Evolutionary conservation across 2,329 filamentous ascomycete species (phyloP).

Genomic region (Thermochaetoides dissita): DNA sequence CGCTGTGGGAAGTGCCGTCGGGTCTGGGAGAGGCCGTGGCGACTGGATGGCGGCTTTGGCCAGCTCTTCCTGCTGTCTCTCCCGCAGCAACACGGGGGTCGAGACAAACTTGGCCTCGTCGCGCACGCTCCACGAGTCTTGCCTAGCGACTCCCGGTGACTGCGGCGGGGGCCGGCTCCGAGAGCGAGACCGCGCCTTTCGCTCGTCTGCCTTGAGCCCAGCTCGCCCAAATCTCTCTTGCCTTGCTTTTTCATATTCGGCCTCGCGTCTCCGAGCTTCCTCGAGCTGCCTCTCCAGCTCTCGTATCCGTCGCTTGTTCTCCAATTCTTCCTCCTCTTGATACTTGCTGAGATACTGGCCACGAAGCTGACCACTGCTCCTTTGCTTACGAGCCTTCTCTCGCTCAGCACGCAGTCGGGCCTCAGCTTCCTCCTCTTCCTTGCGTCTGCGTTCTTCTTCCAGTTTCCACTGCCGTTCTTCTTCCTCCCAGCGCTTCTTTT

Average conservation of each 20-base stretch:
- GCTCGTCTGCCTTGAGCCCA: slow-evolving; percentile 17
- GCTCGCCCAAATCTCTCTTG: slow-evolving; percentile 30
- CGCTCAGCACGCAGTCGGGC: slow-evolving; percentile 53
- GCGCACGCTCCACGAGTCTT: slow-evolving; percentile 46
- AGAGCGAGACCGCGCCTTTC: slow-evolving; percentile 26
- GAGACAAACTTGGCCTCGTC: slow-evolving; percentile 49
- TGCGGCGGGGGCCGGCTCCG: slow-evolving; percentile 24
- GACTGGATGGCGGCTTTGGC: slow-evolving; percentile 15
- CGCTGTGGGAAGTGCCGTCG: slow-evolving; percentile 16
- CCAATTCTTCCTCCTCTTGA: slow-evolving; percentile 50
- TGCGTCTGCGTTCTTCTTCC: slow-evolving; percentile 50
- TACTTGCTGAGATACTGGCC: slow-evolving; percentile 84
- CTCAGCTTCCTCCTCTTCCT: slow-evolving; percentile 62
- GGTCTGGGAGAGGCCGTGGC: slow-evolving; percentile 29
- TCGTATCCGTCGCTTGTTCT: slow-evolving; percentile 44
- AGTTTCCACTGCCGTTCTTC: slow-evolving; percentile 65
- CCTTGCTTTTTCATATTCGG: slow-evolving; percentile 46
- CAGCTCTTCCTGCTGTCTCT: slow-evolving; percentile 6
- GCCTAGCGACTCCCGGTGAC: slow-evolving; percentile 33
- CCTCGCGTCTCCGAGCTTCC: slow-evolving; percentile 46
- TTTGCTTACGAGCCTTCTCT: slow-evolving; percentile 37
- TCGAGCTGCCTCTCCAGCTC: slow-evolving; percentile 65
- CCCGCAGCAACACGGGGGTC: too few species aligned
- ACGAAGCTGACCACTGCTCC: slow-evolving; percentile 54
- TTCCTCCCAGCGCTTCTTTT: slow-evolving; percentile 61